Evolutionary conservation across 164 flowering plant genomes (phyloP).

Genomic region (Brasenia schreberi): DNA sequence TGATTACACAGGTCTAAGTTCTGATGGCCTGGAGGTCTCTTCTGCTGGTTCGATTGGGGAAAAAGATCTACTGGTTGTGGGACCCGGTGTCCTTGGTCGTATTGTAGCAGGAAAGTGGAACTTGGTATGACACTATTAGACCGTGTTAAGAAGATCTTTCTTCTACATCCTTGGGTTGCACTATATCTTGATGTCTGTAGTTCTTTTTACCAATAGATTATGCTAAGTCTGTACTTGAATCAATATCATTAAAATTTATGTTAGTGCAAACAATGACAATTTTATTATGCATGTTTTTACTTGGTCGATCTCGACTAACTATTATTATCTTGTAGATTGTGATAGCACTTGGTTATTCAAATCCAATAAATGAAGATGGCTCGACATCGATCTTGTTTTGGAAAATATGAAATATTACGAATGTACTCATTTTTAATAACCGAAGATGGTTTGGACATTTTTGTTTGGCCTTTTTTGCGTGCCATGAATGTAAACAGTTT

Average conservation of each 20-base stretch:
- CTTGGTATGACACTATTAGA: slow-evolving; percentile 25
- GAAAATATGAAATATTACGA: neutral
- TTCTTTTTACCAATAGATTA: too few species aligned
- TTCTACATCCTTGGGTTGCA: too few species aligned
- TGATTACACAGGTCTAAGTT: slow-evolving; percentile 18
- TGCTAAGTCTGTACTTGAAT: too few species aligned
- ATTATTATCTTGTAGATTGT: neutral
- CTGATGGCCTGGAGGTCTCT: slow-evolving; percentile 20
- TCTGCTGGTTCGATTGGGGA: slow-evolving; percentile 31
- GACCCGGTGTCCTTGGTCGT: slow-evolving; percentile 92
- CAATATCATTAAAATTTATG: too few species aligned
- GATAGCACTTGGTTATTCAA: neutral
- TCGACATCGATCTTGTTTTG: neutral
- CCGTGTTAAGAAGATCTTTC: too few species aligned
- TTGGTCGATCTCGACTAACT: too few species aligned
- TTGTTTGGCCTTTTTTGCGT: too few species aligned
- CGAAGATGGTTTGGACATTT: neutral
- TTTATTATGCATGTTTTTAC: too few species aligned
- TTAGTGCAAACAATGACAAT: too few species aligned
- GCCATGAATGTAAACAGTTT: neutral
- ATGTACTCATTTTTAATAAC: neutral
- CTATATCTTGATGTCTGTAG: too few species aligned
- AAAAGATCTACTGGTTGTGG: slow-evolving; percentile 63
- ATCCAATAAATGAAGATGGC: neutral
- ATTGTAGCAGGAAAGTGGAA: slow-evolving; percentile 72